Evolutionary conservation across 2,329 filamentous ascomycete genomes (phyloP), one percentile per base, ranked within the genome.

Genomic region (Xylaria sp.): DNA sequence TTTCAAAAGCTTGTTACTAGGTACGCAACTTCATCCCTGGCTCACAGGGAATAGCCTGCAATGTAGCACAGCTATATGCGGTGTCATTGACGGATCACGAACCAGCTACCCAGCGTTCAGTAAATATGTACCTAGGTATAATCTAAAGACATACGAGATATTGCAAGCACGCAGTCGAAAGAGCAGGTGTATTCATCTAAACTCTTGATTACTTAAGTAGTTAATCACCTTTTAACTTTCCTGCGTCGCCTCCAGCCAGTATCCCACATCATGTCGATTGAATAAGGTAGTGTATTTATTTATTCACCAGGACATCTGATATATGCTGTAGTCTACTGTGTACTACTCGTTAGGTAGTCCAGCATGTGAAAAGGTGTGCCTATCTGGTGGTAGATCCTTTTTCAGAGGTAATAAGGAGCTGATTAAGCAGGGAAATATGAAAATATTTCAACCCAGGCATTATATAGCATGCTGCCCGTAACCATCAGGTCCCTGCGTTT

Each of bases 61-160:
- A 39, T 20, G 39, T 46, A 58, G 39, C n/a, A 46, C 39, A 46
- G 32, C 39, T 28, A 32, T 58, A 58, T 58, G 56, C 39, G 56
- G 56, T 58, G 56, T 58, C 23, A 48, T 50, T n/a, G 18, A 37
- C 23, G 55, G n/a, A 65, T 65, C 56, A 48, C 63, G 55, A 56
- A 59, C 56, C 37, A 59, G 59, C 55, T 46, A 50, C 44, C 6
- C 32, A 66, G 37, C 20, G 23, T 20, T 48, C 5, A 8, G 41
- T 46, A 46, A 18, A 46, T 3, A 44, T 44, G 13, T 28, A 25
- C 23, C 23, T 25, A 25, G 23, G 23, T 25, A 12, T 23, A 54
- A 25, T 44, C 60, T 63, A 5, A 20, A 32, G 51, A 48, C 51
- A 8, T 51, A 62, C 34, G 34, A 37, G 32, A 20, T 32, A 52